Percentiles rank a stretch among this genome's conserved stretches.
Evolutionary conservation across 1,284 basidiomycete species (phyloP).

Genomic region (Hemileia vastatrix): DNA sequence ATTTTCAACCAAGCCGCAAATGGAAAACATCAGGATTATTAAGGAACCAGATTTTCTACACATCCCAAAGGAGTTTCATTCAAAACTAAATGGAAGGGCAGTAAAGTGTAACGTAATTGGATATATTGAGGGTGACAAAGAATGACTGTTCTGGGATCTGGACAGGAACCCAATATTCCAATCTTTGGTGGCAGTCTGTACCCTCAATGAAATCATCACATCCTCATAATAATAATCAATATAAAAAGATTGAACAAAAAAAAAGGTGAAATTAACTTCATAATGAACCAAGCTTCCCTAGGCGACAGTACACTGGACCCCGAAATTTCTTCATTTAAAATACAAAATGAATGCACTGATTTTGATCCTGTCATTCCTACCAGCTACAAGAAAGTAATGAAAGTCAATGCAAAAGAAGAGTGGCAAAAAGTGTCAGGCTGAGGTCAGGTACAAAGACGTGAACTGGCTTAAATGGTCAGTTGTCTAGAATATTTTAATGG

Average conservation of each 20-base stretch:
- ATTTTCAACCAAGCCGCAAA: neutral
- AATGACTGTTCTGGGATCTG: neutral
- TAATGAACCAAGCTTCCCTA: neutral
- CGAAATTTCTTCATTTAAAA: no score
- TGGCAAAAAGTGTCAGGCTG: no score
- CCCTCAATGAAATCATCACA: neutral
- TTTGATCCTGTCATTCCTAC: fast-evolving
- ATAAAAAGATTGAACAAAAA: neutral
- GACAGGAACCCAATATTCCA: neutral
- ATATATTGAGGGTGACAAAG: neutral
- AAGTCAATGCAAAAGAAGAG: neutral
- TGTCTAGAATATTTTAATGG: no score
- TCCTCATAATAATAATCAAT: neutral
- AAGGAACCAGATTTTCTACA: neutral
- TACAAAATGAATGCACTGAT: neutral
- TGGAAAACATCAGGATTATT: neutral
- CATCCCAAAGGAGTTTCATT: neutral
- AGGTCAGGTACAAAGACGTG: no score
- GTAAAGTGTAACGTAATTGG: neutral
- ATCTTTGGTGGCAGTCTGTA: neutral
- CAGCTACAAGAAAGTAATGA: neutral
- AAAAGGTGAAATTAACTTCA: neutral
- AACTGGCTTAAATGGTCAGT: no score
- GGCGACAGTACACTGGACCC: neutral
- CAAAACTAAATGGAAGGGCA: neutral